These are phyloP conservation scores for Neonectria magnoliae DNA, from an alignment of 2,329 filamentous ascomycete species.

Conservation along the genomic window DNA sequence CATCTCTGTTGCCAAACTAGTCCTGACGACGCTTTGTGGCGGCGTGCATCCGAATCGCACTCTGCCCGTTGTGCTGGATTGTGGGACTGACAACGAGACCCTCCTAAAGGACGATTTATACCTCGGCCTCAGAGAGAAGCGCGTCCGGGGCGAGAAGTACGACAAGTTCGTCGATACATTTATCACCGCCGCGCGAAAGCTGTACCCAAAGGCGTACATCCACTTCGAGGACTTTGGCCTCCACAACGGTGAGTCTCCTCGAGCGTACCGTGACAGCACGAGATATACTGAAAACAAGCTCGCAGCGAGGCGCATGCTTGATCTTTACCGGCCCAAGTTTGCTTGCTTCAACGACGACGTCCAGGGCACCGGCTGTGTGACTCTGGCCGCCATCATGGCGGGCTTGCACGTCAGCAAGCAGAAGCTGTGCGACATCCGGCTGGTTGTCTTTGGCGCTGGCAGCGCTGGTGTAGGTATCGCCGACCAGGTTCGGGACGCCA, in stretches of 20 bases:
- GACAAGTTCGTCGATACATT: slow-evolving; percentile 82
- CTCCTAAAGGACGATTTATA: slow-evolving; percentile 82
- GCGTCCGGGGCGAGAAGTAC: slow-evolving; percentile 77
- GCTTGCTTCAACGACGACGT: slow-evolving; percentile 93
- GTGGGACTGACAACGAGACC: slow-evolving; percentile 82
- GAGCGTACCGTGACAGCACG: not conserved
- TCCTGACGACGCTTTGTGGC: slow-evolving; percentile 85
- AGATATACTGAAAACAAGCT: not conserved
- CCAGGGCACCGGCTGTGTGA: slow-evolving; percentile 89
- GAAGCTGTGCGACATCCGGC: slow-evolving; percentile 73
- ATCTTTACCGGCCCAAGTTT: slow-evolving; percentile 77
- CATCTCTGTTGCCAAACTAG: slow-evolving; percentile 85
- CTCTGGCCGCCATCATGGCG: slow-evolving; percentile 82
- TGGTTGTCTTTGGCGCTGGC: slow-evolving; percentile 83
- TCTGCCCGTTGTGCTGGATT: slow-evolving; percentile 84
- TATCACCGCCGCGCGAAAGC: slow-evolving; percentile 71
- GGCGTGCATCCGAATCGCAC: slow-evolving; percentile 84
- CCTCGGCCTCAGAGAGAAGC: slow-evolving; percentile 74
- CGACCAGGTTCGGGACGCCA: slow-evolving; percentile 83
- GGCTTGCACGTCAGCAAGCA: slow-evolving; percentile 75
- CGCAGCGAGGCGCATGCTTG: slow-evolving; percentile 75
- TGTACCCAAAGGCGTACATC: slow-evolving; percentile 83
- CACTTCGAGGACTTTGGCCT: slow-evolving; percentile 93
- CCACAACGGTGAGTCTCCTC: slow-evolving; percentile 64
- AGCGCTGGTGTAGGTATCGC: slow-evolving; percentile 88